A percentile compares a stretch with the other conserved stretches of the same genome.
Evolutionary conservation across 1,284 basidiomycete species (phyloP).

Genomic region (Tylopilus orsonianus): DNA sequence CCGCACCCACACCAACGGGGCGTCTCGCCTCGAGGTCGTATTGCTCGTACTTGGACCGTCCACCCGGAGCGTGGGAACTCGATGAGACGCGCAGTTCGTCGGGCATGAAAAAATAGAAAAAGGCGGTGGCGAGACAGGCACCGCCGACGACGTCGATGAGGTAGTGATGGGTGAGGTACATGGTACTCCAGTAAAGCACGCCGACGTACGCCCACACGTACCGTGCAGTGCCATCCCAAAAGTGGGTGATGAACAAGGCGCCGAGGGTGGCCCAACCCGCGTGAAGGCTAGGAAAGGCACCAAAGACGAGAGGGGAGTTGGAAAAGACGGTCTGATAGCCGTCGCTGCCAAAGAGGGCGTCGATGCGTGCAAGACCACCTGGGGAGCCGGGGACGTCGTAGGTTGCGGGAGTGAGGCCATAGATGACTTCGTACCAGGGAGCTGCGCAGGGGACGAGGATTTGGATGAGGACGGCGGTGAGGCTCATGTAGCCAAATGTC

Average conservation of each 20-base stretch:
- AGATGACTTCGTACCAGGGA: conserved; percentile 98
- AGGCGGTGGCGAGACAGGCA: conserved; percentile 83
- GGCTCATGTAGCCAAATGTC: conserved; percentile 93
- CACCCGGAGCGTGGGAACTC: conserved; percentile 41
- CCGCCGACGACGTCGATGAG: conserved; percentile 96
- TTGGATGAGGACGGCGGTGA: conserved; percentile 87
- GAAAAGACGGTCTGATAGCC: conserved; percentile 87
- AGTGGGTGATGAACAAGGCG: conserved; percentile 92
- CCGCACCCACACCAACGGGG: conserved; percentile 32
- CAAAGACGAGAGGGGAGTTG: conserved; percentile 91
- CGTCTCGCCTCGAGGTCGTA: conserved; percentile 59
- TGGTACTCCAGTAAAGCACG: conserved; percentile 97
- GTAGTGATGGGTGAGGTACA: conserved; percentile 98
- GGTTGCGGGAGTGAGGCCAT: conserved; percentile 93
- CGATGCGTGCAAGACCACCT: conserved; percentile 91
- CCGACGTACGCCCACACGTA: conserved; percentile 85
- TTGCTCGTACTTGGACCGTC: conserved; percentile 64
- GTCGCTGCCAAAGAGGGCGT: conserved; percentile 78
- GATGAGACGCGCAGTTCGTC: conserved; percentile 67
- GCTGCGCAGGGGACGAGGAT: conserved; percentile 91
- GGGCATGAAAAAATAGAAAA: conserved; percentile 89
- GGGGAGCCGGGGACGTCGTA: conserved; percentile 92
- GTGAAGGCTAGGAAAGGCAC: conserved; percentile 95
- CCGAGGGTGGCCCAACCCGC: conserved; percentile 90
- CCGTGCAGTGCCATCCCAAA: conserved; percentile 77